Conservation (phyloP, 2,329 filamentous ascomycete species). For the Paraconiothyrium sp. region DNA sequence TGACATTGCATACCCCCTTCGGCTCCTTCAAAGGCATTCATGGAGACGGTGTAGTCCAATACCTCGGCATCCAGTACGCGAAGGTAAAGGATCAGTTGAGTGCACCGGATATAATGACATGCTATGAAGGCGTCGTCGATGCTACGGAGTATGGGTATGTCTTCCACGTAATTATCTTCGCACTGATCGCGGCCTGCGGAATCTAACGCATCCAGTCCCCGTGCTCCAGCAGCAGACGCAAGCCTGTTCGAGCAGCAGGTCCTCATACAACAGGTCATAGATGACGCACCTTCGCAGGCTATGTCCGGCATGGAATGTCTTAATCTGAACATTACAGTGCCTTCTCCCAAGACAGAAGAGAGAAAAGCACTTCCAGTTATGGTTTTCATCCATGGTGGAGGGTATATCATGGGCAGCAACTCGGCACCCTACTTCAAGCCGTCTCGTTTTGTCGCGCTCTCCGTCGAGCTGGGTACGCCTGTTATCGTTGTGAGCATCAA, state of each 20-base stretch:
- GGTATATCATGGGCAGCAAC: slow-evolving; percentile 58
- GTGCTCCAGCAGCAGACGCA: slow-evolving; percentile 27
- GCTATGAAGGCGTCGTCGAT: slow-evolving; percentile 33
- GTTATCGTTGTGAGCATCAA: slow-evolving; percentile 53
- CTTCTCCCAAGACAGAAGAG: slow-evolving; percentile 26
- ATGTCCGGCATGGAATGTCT: slow-evolving; percentile 60
- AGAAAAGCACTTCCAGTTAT: slow-evolving; percentile 58
- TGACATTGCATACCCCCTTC: slow-evolving; percentile 18
- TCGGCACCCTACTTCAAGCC: slow-evolving; percentile 63
- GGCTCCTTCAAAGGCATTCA: slow-evolving; percentile 25
- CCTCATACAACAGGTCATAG: slow-evolving; percentile 34
- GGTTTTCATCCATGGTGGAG: slow-evolving; percentile 64
- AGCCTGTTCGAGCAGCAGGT: slow-evolving; percentile 30
- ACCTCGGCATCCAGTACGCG: slow-evolving; percentile 48
- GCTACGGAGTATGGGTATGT: slow-evolving; percentile 43
- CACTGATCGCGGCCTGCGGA: not conserved
- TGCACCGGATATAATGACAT: slow-evolving; percentile 33
- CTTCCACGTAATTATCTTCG: not conserved
- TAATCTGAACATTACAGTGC: slow-evolving; percentile 60
- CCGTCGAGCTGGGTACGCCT: slow-evolving; percentile 51
- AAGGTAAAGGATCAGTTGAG: slow-evolving; percentile 42
- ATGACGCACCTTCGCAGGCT: slow-evolving; percentile 24
- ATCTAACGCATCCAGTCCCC: slow-evolving; percentile 21
- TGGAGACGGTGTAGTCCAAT: slow-evolving; percentile 33
- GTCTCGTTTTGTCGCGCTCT: slow-evolving; percentile 54